Base-by-base conservation (phyloP, 805 yeast species). In the Yarrowia osloensis region DNA sequence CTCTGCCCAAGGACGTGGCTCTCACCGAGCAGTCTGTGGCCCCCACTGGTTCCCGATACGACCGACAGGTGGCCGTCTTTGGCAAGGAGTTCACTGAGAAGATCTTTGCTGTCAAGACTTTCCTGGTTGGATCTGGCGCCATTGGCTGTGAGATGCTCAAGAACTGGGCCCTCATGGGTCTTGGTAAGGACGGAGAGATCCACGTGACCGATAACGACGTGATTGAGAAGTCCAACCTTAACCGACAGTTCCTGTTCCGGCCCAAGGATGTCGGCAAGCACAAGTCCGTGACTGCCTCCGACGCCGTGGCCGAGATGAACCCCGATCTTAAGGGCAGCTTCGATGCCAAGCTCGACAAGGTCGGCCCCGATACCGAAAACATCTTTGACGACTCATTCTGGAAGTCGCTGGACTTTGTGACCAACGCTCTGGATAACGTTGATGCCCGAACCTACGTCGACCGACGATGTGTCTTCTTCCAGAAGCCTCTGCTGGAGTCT, bases 91-190 rank as follows among this genome's bases (percentile, higher is more conserved):
- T 85, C 78, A 94, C 91, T 75, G 86, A 88, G 73, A 80, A 80
- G 50, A 79, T 95, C 68, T 85, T 90, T 42, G 91, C 93, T 77
- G 80, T 89, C 70, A 88, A 86, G 74, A 91, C 93, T 3, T 94
- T 95, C 77, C 81, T 95, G 71, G 99, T 95, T 46, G 99, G 99
- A 52, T 92, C 98, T 1, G 99, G 99, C 76, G 99, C 99, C 21
- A 95, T 95, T 81, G 99, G 99, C 44, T 95, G 99, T 81, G 99
- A 95, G 80, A 94, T 95, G 93, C 82, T 95, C 74, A 95, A 95
- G 79, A 93, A 91, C 75, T 95, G 98, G 98, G 97, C 99, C 5
- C 84, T 95, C 84, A 84, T 93, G 85, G 99, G 99, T 52, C 80
- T 95, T 26, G 98, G 98, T 47, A 91, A 93, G 44, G 78, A 89